Evolutionary conservation across 805 yeast species (phyloP), one percentile per base, ranked within the genome.

Genomic region (Saccharomyces jurei): DNA sequence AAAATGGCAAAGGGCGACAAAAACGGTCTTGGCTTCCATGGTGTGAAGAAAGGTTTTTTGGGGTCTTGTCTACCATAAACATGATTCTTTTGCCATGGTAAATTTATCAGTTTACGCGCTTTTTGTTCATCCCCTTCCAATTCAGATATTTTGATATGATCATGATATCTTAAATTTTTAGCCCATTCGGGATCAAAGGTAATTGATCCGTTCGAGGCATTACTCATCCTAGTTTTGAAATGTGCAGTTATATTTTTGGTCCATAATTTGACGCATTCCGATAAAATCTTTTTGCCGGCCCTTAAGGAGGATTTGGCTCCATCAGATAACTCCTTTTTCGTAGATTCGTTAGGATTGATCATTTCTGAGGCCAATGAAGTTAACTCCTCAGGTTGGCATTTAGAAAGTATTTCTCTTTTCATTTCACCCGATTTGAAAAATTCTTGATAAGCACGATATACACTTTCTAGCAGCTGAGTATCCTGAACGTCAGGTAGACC

Each of bases 1-100:
- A 89, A 78, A 56, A 94, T 81, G 11, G 97, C 94, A 72, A 90
- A 88, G 49, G 96, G 95, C 2, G 96, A 91, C 59, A 94, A 73
- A 73, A 92, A 94, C 48, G 89, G 94, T 73, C 97, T 86, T 60
- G 97, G 95, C 56, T 84, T 80, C 97, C 97, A 94, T 52, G 99
- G 99, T 2, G 98, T 89, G 77, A 92, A 94, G 73, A 86, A 94
- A 3, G 91, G 81, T 73, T 87, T 90, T 17, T 76, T 66, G 14
- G 90, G 85, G 52, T 88, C 86, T 60, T 81, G 71, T 64, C 96
- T 84, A 25, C 98, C 98, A 70, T 79, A 89, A 58, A 87, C 77
- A 51, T 78, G 76, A 49, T 83, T 81, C 54, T 77, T 77, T 72
- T 89, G 96, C 91, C 94, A 88, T 54, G 96, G 96, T 55, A 90